These are phyloP conservation scores for Lactarius trivialis DNA, from an alignment of 768 basidiomycete genomes.

Conservation along the genomic window DNA sequence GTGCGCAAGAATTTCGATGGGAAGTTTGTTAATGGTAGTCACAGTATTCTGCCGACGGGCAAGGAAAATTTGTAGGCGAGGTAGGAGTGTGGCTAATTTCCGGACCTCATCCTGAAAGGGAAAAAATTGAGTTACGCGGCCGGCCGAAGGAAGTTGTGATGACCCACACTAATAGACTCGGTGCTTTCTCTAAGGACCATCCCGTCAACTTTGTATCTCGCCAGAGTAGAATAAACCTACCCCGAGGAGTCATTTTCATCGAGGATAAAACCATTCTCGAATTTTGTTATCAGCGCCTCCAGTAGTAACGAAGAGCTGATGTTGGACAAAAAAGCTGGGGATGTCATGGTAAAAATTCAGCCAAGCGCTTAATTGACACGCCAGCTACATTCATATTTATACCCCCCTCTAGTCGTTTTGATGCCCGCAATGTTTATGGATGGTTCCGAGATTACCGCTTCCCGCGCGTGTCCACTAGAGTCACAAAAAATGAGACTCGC, in stretches of 20 bases:
- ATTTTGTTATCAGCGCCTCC: conserved; percentile 17
- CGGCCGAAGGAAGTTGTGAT: not conserved
- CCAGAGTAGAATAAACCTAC: conserved; percentile 6
- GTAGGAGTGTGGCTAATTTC: conserved; percentile 18
- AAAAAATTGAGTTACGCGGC: not conserved
- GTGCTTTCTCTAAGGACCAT: not conserved
- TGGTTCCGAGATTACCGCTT: conserved; percentile 19
- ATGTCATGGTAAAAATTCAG: conserved; percentile 15
- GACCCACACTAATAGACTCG: conserved; percentile 9
- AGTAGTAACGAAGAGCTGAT: conserved; percentile 10
- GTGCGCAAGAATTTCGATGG: conserved; percentile 19
- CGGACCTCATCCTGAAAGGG: conserved; percentile 15
- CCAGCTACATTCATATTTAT: conserved; percentile 17
- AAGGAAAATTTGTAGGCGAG: conserved; percentile 17
- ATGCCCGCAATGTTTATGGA: conserved; percentile 16
- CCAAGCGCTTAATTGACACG: conserved; percentile 16
- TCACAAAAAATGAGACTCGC: conserved; percentile 16
- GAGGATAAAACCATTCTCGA: conserved; percentile 13
- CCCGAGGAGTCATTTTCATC: conserved; percentile 1
- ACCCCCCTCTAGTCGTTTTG: conserved; percentile 3
- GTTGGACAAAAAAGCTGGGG: conserved; percentile 13
- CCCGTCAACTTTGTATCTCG: not conserved
- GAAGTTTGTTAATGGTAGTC: conserved; percentile 14
- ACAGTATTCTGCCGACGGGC: conserved; percentile 18
- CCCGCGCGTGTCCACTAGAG: conserved; percentile 9